phyloP scores from a whole-genome alignment of 2,329 filamentous ascomycete species.

The Neopestalotiopsis clavispora region DNA sequence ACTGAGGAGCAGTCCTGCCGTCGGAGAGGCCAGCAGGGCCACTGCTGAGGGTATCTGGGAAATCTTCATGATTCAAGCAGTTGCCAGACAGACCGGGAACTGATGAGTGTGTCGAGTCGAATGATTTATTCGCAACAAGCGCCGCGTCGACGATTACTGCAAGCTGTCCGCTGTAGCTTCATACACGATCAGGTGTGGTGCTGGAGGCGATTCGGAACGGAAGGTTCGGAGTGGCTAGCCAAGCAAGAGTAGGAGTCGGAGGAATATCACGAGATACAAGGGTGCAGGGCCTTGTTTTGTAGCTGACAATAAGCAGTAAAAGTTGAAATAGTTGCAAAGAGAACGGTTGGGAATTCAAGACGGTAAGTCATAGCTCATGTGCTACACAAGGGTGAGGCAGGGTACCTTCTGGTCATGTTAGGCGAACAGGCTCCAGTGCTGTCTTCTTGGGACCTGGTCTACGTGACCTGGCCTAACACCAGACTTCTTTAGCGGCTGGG shows the following conservation, averaged over 20 bases:
- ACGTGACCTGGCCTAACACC: background rate
- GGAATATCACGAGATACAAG: background rate
- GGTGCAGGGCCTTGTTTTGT: background rate
- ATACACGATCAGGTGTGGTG: background rate
- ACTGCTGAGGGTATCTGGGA: slow-evolving; percentile 39
- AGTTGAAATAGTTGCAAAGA: background rate
- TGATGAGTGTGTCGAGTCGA: background rate
- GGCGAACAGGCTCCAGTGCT: no score
- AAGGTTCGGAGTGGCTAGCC: background rate
- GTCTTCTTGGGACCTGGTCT: background rate
- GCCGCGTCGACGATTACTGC: background rate
- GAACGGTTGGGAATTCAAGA: background rate
- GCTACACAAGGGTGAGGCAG: background rate
- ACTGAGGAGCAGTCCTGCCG: slow-evolving; percentile 53
- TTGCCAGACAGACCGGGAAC: background rate
- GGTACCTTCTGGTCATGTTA: no score
- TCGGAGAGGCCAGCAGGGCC: slow-evolving; percentile 39
- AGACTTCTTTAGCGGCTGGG: background rate
- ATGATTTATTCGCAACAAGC: background rate
- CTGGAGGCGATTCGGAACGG: background rate
- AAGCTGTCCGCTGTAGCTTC: background rate
- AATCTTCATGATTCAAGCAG: slow-evolving; percentile 40
- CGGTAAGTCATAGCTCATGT: background rate
- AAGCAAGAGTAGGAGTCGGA: background rate
- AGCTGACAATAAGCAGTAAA: background rate